Evolutionary conservation across 768 basidiomycete species (phyloP).

Genomic region (Mycena vitilis): DNA sequence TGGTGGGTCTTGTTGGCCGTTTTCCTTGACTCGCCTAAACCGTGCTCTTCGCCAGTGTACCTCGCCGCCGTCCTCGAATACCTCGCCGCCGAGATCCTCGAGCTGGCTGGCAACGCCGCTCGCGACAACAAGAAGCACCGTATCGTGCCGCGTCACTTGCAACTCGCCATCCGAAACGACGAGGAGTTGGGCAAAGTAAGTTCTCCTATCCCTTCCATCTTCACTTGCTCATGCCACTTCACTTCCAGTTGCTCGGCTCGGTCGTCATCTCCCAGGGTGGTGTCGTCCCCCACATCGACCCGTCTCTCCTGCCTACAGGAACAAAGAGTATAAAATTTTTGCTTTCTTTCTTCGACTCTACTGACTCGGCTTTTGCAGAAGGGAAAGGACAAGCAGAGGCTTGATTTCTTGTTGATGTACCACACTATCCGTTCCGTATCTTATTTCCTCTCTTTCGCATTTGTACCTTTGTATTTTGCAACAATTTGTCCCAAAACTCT

Average conservation of each 20-base stretch:
- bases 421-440: neutral
- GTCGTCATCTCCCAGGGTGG: conserved; percentile 97
- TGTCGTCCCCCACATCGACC: conserved; percentile 85
- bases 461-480: neutral
- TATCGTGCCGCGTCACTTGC: conserved; percentile 95
- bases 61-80: conserved; percentile 94
- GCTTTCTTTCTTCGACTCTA: neutral
- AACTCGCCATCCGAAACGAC: conserved; percentile 94
- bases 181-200: conserved; percentile 70
- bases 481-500: no score
- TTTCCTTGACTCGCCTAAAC: neutral
- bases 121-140: conserved; percentile 95
- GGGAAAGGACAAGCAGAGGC: neutral
- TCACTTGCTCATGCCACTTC: conserved; percentile 4
- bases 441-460: conserved; percentile 1
- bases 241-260: conserved; percentile 66
- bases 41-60: conserved; percentile 66
- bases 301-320: conserved; percentile 47
- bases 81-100: conserved; percentile 92
- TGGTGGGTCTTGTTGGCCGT: conserved; percentile 54
- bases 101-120: conserved; percentile 91
- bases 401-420: neutral
- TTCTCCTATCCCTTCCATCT: conserved; percentile 6
- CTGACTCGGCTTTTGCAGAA: neutral
- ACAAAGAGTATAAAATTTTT: conserved; percentile 22